A percentile compares a stretch with the other conserved stretches of the same genome.
phyloP scores from a whole-genome alignment of 202 grass and related monocot genomes.

The Tripidium arundinaceum region DNA sequence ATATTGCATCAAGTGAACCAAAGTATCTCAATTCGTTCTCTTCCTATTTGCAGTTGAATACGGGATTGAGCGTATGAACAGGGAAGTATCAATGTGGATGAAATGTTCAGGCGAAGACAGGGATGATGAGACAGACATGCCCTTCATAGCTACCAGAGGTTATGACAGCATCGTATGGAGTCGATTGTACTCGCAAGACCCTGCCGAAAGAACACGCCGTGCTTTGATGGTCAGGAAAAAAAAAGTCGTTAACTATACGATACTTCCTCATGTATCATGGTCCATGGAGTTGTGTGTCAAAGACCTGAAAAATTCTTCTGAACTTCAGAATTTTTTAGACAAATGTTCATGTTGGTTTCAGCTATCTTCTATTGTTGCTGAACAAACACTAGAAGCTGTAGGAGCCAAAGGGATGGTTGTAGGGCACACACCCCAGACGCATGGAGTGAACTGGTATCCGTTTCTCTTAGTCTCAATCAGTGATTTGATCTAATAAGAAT shows the following conservation, averaged over 20 bases:
- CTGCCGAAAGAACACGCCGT: conserved; percentile 31
- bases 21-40: neutral
- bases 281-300: neutral
- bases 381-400: conserved; percentile 64
- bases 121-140: conserved; percentile 38
- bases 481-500: neutral
- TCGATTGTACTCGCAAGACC: conserved; percentile 71
- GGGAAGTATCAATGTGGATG: conserved; percentile 85
- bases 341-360: conserved; percentile 39
- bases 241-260: neutral
- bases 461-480: neutral
- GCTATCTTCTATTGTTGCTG: conserved; percentile 72
- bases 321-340: conserved; percentile 12
- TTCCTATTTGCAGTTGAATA: conserved; percentile 56
- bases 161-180: conserved; percentile 92
- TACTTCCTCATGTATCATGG: neutral
- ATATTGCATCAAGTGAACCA: neutral
- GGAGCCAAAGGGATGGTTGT: conserved; percentile 93
- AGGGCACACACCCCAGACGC: conserved; percentile 83
- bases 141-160: conserved; percentile 86
- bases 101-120: conserved; percentile 44
- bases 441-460: conserved; percentile 76
- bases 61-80: conserved; percentile 81
- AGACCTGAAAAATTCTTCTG: neutral
- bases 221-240: conserved; percentile 50